A percentile compares a stretch with the other conserved stretches of the same genome.
phyloP scores from a whole-genome alignment of 306 rosid genomes.

The Cucurbita maxima region DNA sequence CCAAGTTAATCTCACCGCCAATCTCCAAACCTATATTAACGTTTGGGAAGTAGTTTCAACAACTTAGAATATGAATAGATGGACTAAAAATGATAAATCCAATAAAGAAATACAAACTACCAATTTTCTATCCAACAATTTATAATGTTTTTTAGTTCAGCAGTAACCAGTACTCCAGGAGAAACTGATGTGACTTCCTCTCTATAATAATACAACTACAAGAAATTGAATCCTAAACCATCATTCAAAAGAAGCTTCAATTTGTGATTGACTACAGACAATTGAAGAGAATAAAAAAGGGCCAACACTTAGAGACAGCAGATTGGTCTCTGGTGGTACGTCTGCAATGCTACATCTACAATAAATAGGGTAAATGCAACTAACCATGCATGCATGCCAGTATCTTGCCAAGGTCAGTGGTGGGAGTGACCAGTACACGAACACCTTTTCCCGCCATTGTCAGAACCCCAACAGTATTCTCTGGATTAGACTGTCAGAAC shows the following conservation, averaged over 20 bases:
- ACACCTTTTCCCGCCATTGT: slow-evolving; percentile 93
- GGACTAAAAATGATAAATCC: neutral
- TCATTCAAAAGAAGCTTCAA: neutral
- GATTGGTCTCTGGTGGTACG: neutral
- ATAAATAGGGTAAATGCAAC: slow-evolving; percentile 11
- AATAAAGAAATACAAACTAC: neutral
- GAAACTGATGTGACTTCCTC: neutral
- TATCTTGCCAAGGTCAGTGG: slow-evolving; percentile 85
- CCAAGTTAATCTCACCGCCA: slow-evolving; percentile 92
- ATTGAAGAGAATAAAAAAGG: neutral
- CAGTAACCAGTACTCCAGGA: neutral
- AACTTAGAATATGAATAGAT: neutral
- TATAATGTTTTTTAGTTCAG: neutral
- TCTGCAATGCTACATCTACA: neutral
- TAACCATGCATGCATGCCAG: slow-evolving; percentile 86
- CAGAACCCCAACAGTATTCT: slow-evolving; percentile 84
- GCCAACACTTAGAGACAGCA: neutral
- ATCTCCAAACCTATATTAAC: slow-evolving; percentile 55
- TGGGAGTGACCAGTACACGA: slow-evolving; percentile 83
- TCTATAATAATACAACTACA: neutral
- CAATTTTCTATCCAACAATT: neutral
- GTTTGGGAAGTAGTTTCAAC: neutral
- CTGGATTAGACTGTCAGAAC: slow-evolving; percentile 63
- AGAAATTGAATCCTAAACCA: neutral
- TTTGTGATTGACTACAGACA: neutral